Conservation (phyloP, 345 rosid species). For the Acer negundo region DNA sequence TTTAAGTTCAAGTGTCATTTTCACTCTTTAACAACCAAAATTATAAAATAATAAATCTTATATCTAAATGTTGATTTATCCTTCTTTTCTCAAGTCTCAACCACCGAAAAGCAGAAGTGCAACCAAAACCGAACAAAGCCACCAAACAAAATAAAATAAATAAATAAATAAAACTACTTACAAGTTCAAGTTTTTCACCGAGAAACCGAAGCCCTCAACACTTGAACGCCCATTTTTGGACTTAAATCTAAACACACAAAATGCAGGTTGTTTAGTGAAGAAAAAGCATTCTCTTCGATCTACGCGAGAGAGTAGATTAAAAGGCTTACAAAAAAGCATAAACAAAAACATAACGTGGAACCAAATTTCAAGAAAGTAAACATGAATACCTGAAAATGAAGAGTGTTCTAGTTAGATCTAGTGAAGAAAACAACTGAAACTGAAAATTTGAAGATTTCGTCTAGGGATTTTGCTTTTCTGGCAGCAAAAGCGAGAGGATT, state of each 20-base stretch:
- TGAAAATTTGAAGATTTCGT: background rate
- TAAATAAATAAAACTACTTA: background rate
- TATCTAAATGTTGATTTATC: background rate
- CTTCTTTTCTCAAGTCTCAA: slow-evolving; percentile 15
- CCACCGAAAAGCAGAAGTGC: slow-evolving; percentile 21
- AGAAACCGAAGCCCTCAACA: too few species aligned
- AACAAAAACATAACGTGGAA: background rate
- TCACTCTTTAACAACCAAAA: slow-evolving; percentile 13
- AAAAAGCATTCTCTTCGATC: slow-evolving; percentile 18
- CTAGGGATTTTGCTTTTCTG: slow-evolving; percentile 16
- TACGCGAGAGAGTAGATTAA: background rate
- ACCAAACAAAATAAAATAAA: background rate
- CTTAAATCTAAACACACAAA: slow-evolving; percentile 3
- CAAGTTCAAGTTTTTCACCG: slow-evolving; percentile 1
- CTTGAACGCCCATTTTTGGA: too few species aligned
- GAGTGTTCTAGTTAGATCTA: slow-evolving; percentile 26
- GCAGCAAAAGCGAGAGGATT: background rate
- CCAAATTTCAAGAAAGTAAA: background rate
- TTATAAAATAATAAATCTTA: background rate
- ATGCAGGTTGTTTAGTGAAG: slow-evolving; percentile 23
- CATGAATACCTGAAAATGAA: slow-evolving; percentile 12
- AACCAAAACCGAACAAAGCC: slow-evolving; percentile 18
- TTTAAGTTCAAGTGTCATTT: slow-evolving; percentile 28
- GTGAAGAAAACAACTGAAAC: slow-evolving; percentile 11
- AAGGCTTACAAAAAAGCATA: background rate